Conservation (phyloP, 805 yeast species). For the Candida insectorum region DNA sequence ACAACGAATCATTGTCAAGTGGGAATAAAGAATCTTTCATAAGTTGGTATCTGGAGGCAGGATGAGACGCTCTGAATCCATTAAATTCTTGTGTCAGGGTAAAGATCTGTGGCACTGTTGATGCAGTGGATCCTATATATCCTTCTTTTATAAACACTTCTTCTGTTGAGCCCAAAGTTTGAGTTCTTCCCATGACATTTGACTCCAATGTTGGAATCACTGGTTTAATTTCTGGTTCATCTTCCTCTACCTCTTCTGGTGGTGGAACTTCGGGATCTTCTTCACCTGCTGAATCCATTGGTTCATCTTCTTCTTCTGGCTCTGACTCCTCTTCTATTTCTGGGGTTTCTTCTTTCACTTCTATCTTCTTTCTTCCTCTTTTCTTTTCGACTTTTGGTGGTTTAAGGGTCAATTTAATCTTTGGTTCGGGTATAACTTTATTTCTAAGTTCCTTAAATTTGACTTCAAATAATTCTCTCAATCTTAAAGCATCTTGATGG, state of each 20-base stretch:
- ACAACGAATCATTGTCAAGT: constrained; percentile 17
- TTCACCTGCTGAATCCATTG: not conserved
- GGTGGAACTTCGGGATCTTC: constrained; percentile 14
- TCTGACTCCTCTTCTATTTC: constrained; percentile 7
- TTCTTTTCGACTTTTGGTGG: constrained; percentile 15
- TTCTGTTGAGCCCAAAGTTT: constrained; percentile 21
- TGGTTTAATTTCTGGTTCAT: constrained; percentile 6
- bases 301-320: constrained; percentile 9
- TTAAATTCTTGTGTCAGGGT: constrained; percentile 9
- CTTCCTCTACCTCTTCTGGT: constrained; percentile 9
- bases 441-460: constrained; percentile 28
- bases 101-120: constrained; percentile 7
- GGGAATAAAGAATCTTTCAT: constrained; percentile 31
- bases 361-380: constrained; percentile 11
- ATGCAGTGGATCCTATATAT: constrained; percentile 28
- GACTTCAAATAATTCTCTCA: constrained; percentile 51
- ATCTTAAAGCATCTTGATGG: constrained; percentile 63
- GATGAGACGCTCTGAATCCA: constrained; percentile 6
- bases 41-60: constrained; percentile 23
- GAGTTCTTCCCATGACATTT: constrained; percentile 26
- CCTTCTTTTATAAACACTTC: constrained; percentile 37
- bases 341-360: constrained; percentile 5
- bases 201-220: constrained; percentile 13
- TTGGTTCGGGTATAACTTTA: constrained; percentile 14
- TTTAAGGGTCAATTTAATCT: constrained; percentile 23